Conservation (phyloP, 805 yeast genomes). For the Saccharomyces paradoxus region DNA sequence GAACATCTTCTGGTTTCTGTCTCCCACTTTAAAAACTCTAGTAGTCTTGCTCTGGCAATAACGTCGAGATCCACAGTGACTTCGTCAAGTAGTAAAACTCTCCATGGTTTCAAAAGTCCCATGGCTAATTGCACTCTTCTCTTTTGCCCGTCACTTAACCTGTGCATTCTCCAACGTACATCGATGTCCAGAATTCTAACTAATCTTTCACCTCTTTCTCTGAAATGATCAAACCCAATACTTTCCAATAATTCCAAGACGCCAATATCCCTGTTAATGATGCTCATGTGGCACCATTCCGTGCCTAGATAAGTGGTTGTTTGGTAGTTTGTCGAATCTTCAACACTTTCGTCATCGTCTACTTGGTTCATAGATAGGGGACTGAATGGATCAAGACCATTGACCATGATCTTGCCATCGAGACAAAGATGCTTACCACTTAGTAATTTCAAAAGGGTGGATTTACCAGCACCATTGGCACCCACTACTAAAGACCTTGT, state of each 20-base stretch:
- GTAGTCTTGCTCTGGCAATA: constrained; percentile 67
- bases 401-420: constrained; percentile 60
- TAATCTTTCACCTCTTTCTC: constrained; percentile 70
- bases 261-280: constrained; percentile 85
- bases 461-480: constrained; percentile 96
- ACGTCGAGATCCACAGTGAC: constrained; percentile 97
- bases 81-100: constrained; percentile 78
- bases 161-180: constrained; percentile 84
- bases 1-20: constrained; percentile 62
- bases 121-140: constrained; percentile 87
- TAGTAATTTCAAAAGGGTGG: constrained; percentile 72
- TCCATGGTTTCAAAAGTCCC: constrained; percentile 92
- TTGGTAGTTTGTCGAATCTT: constrained; percentile 31
- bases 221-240: constrained; percentile 70
- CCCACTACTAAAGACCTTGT: constrained; percentile 77
- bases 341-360: constrained; percentile 29
- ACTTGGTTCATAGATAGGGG: constrained; percentile 34
- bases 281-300: constrained; percentile 92
- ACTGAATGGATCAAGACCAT: constrained; percentile 86
- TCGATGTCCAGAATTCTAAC: constrained; percentile 78
- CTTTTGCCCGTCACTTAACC: constrained; percentile 89
- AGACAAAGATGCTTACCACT: constrained; percentile 88
- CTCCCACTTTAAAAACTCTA: constrained; percentile 66
- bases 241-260: constrained; percentile 71
- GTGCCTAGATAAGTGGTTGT: constrained; percentile 82